These are phyloP conservation scores for Xylaria castorea DNA, from an alignment of 495 filamentous ascomycete genomes.

Conservation along the genomic window DNA sequence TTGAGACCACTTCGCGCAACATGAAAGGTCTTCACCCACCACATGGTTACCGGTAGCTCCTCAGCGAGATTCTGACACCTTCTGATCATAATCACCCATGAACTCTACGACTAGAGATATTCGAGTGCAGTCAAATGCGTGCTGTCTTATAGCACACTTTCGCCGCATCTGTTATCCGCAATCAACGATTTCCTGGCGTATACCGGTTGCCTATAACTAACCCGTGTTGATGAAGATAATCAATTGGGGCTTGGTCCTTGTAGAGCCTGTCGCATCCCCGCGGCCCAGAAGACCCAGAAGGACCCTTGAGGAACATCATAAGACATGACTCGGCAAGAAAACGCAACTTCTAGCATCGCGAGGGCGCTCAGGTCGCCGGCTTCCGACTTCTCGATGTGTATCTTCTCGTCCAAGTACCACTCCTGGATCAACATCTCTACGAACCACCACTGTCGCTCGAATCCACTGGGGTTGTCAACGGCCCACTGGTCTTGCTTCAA, in stretches of 20 bases:
- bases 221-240: neutral
- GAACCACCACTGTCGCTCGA: neutral
- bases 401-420: neutral
- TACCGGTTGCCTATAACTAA: neutral
- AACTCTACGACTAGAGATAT: neutral
- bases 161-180: neutral
- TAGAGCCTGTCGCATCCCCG: neutral
- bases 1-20: neutral
- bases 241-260: neutral
- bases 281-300: constrained; percentile 9
- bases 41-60: no score
- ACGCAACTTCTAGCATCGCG: neutral
- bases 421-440: neutral
- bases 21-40: neutral
- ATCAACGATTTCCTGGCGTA: neutral
- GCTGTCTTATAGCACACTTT: neutral
- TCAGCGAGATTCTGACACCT: neutral
- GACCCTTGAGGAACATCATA: neutral
- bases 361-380: neutral
- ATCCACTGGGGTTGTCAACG: neutral
- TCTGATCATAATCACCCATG: neutral
- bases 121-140: neutral
- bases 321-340: neutral
- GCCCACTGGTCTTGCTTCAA: neutral
- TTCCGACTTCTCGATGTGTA: neutral